Evolutionary conservation across 148 eudicot species (phyloP), one percentile per base, ranked within the genome.

Genomic region (Simmondsia chinensis): DNA sequence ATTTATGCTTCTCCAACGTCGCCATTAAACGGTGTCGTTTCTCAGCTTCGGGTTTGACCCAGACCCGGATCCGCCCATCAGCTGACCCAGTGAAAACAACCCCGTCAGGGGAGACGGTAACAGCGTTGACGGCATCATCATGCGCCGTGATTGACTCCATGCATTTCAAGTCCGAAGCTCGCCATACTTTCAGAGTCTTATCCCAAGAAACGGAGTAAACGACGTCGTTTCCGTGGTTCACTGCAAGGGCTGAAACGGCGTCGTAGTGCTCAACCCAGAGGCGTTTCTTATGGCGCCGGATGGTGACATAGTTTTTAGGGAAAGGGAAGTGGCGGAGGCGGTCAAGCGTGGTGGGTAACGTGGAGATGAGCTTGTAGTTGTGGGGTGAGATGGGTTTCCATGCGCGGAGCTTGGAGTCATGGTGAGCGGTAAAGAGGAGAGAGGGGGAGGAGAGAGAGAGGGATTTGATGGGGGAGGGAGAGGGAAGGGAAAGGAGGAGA

Each of bases 151-250:
- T 30, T 2, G 88, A 80, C 19, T 80, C 71, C 2, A 41, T 2
- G 28, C 95, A 84, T 22, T 25, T 52, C 7, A 66, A 49, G 36
- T 56, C 64, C 0, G 18, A 6, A 0, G 54, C 33, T n/a, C 34
- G 20, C 95, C 95, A 84, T 6, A 74, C 56, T 21, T 84, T 84
- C 11, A 85, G 32, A 1, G 58, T 57, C 20, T 68, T 72, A 35
- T 85, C 95, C 95, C 95, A 85, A 0, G 95, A 85, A n/a, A 80
- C 80, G 12, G 95, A 85, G 45, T 60, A 77, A 3, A 85, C 16
- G 0, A 48, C 43, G 2, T 35, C 42, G 21, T 28, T 44, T 1
- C 8, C 33, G 23, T 5, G 12, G 0, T 24, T 13, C 0, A 54
- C 59, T 0, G 74, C 63, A 0, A 87, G 58, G 1, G 81, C 64